These are phyloP conservation scores for Cercospora sojina DNA, from an alignment of 2,329 filamentous ascomycete genomes.

Conservation along the genomic window DNA sequence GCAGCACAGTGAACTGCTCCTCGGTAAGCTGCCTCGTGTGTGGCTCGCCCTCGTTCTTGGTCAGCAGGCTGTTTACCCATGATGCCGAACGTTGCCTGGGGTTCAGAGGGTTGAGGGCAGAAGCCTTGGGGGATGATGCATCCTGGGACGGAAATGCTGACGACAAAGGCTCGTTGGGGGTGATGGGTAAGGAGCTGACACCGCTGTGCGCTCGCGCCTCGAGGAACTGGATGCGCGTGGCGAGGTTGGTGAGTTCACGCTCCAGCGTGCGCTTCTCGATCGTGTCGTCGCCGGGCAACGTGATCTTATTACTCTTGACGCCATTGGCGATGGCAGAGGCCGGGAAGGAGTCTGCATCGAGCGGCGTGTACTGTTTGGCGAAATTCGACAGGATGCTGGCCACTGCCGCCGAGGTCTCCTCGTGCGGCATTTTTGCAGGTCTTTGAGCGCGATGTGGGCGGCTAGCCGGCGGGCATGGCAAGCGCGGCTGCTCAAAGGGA, in stretches of 20 bases:
- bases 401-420: slow-evolving; percentile 38
- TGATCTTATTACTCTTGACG: slow-evolving; percentile 55
- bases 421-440: slow-evolving; percentile 30
- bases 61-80: slow-evolving; percentile 54
- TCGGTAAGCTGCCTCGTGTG: slow-evolving; percentile 62
- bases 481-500: slow-evolving; percentile 18
- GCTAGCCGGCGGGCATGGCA: slow-evolving; percentile 24
- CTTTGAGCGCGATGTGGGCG: slow-evolving; percentile 10
- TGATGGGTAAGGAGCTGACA: slow-evolving; percentile 63
- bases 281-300: slow-evolving; percentile 73
- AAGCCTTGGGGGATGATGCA: slow-evolving; percentile 36
- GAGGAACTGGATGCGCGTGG: slow-evolving; percentile 74
- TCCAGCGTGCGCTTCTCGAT: slow-evolving; percentile 77
- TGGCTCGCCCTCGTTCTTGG: slow-evolving; percentile 54
- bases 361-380: slow-evolving; percentile 48
- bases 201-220: slow-evolving; percentile 68
- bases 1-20: slow-evolving; percentile 79
- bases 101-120: slow-evolving; percentile 27
- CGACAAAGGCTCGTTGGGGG: slow-evolving; percentile 66
- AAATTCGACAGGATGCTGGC: slow-evolving; percentile 49
- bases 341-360: slow-evolving; percentile 46
- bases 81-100: slow-evolving; percentile 40
- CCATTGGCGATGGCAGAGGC: slow-evolving; percentile 53
- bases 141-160: slow-evolving; percentile 60
- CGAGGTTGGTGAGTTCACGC: slow-evolving; percentile 75